Evolutionary conservation across 345 rosid species (phyloP).

Genomic region (Citrus unshiu): DNA sequence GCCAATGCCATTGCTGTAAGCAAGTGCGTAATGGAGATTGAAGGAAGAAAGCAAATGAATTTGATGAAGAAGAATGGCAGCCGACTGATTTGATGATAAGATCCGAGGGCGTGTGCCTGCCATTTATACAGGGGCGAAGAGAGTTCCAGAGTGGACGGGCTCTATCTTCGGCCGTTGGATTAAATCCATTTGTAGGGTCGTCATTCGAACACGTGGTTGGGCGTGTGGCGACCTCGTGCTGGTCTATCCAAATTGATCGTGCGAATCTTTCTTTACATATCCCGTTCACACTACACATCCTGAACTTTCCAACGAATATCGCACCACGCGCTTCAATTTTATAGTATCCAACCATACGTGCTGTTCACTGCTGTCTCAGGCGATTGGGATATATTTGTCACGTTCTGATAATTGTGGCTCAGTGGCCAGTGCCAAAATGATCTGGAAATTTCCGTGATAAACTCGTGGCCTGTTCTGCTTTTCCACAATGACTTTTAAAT

Average conservation of each 20-base stretch:
- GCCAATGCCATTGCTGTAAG: slow-evolving; percentile 18
- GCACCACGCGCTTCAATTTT: background rate
- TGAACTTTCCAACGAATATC: background rate
- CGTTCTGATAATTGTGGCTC: background rate
- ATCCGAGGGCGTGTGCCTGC: background rate
- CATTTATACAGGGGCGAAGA: slow-evolving; percentile 5
- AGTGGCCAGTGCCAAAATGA: background rate
- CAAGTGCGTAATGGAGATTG: background rate
- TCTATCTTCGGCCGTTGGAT: slow-evolving; percentile 45
- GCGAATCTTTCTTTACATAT: slow-evolving; percentile 9
- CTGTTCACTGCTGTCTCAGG: background rate
- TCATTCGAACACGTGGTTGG: slow-evolving; percentile 21
- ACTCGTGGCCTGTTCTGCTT: background rate
- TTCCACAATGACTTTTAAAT: background rate
- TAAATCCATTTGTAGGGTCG: slow-evolving; percentile 1
- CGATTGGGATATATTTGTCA: background rate
- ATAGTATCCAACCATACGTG: background rate
- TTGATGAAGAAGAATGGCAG: background rate
- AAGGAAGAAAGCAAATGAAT: background rate
- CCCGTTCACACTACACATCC: background rate
- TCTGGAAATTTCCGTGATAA: background rate
- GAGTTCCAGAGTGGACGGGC: slow-evolving; percentile 27
- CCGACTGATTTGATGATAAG: background rate
- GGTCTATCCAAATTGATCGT: slow-evolving; percentile 22
- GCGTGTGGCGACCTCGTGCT: slow-evolving; percentile 80